A percentile compares a stretch with the other conserved stretches of the same genome.
Conservation (phyloP, 306 rosid genomes). For the Glycine latifolia region DNA sequence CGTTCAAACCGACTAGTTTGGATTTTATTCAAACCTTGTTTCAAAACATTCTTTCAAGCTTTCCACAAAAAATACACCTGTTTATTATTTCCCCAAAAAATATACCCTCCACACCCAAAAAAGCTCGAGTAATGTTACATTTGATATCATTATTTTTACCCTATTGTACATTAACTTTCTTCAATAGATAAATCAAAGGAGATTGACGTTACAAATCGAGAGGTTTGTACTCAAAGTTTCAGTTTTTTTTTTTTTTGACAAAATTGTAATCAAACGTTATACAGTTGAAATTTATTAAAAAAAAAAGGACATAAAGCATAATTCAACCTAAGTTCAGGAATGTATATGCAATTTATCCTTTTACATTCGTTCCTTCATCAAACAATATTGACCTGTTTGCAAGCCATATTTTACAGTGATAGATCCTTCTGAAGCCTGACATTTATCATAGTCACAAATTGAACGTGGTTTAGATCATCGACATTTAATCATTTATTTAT, state of each 20-base stretch:
- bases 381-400: not conserved
- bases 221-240: not conserved
- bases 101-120: no score
- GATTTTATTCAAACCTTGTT: no score
- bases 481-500: not conserved
- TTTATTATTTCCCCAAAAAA: no score
- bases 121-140: not conserved
- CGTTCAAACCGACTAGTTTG: no score
- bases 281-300: not conserved
- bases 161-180: not conserved
- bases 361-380: no score
- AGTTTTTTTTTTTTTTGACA: no score
- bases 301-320: not conserved
- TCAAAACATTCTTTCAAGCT: no score
- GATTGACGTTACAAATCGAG: not conserved
- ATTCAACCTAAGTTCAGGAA: not conserved
- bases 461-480: not conserved
- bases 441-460: not conserved
- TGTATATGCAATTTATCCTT: not conserved
- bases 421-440: slow-evolving; percentile 9
- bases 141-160: not conserved
- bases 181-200: not conserved
- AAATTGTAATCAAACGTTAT: not conserved
- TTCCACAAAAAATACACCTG: no score
- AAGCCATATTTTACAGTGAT: not conserved